A percentile compares a stretch with the other conserved stretches of the same genome.
phyloP scores from a whole-genome alignment of 305 asterid genomes.

The Salvia sclarea region DNA sequence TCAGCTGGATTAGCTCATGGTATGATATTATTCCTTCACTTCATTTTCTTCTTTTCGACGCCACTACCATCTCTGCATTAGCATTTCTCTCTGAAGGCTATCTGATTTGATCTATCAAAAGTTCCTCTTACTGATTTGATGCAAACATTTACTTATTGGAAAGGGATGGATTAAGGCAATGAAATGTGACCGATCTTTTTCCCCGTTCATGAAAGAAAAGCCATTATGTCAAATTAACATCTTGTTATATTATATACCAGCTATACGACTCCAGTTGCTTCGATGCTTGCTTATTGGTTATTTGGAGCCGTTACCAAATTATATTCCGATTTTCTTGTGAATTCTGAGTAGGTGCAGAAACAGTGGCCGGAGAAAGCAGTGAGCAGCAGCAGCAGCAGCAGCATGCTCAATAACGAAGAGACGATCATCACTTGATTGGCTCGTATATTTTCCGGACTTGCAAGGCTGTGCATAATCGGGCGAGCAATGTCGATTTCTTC shows the following conservation, averaged over 20 bases:
- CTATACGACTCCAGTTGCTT: slow-evolving; percentile 11
- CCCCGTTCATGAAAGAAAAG: slow-evolving; percentile 1
- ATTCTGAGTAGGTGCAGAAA: slow-evolving; percentile 35
- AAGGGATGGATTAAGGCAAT: slow-evolving; percentile 8
- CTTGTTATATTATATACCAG: neutral
- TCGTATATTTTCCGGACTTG: neutral
- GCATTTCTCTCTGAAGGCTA: slow-evolving; percentile 6
- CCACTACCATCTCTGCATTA: neutral
- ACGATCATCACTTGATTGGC: slow-evolving; percentile 16
- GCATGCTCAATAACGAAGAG: slow-evolving; percentile 32
- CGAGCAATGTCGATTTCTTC: neutral
- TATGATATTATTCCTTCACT: slow-evolving; percentile 28
- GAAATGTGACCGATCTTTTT: neutral
- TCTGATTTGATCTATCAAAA: slow-evolving; percentile 7
- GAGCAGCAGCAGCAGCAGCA: slow-evolving; percentile 41
- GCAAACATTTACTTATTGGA: neutral
- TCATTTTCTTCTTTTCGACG: slow-evolving; percentile 5
- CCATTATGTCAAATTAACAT: neutral
- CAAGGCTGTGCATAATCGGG: neutral
- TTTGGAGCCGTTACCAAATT: slow-evolving; percentile 4
- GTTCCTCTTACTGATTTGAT: neutral
- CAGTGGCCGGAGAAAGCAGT: slow-evolving; percentile 40
- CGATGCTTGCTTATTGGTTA: neutral
- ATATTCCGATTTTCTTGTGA: slow-evolving; percentile 20
- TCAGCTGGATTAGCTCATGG: slow-evolving; percentile 59